These are phyloP conservation scores for Barnettozyma hawaiiensis DNA, from an alignment of 1,139 yeast species.

Conservation along the genomic window DNA sequence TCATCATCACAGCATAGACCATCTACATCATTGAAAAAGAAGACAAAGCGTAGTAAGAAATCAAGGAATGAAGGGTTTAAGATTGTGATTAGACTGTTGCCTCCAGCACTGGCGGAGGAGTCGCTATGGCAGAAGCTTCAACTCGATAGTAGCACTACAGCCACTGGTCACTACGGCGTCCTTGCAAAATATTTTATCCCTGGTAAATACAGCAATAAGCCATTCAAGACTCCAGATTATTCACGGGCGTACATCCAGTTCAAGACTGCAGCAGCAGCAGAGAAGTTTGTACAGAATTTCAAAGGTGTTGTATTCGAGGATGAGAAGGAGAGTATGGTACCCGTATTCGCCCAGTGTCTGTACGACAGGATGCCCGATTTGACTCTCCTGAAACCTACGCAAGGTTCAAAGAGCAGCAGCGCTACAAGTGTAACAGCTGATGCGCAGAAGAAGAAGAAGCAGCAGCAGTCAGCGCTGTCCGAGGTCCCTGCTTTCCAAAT, in stretches of 20 bases:
- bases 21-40: not conserved
- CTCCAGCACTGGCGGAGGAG: constrained; percentile 19
- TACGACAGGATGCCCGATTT: constrained; percentile 15
- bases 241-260: constrained; percentile 26
- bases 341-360: constrained; percentile 15
- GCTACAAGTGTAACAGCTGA: not conserved
- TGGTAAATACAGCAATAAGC: constrained; percentile 24
- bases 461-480: not conserved
- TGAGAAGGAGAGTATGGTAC: constrained; percentile 19
- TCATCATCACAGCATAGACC: not conserved
- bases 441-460: not conserved
- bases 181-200: constrained; percentile 18
- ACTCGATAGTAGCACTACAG: constrained; percentile 5
- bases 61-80: constrained; percentile 11
- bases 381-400: not conserved
- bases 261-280: constrained; percentile 12
- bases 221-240: constrained; percentile 24
- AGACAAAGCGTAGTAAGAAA: not conserved
- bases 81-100: constrained; percentile 21
- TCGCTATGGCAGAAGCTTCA: constrained; percentile 15
- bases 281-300: constrained; percentile 14
- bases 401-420: not conserved
- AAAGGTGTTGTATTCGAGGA: constrained; percentile 18
- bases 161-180: not conserved
- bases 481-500: constrained; percentile 13